Conservation (phyloP, 495 filamentous ascomycete genomes). For the Penicillium atrosanguineum region DNA sequence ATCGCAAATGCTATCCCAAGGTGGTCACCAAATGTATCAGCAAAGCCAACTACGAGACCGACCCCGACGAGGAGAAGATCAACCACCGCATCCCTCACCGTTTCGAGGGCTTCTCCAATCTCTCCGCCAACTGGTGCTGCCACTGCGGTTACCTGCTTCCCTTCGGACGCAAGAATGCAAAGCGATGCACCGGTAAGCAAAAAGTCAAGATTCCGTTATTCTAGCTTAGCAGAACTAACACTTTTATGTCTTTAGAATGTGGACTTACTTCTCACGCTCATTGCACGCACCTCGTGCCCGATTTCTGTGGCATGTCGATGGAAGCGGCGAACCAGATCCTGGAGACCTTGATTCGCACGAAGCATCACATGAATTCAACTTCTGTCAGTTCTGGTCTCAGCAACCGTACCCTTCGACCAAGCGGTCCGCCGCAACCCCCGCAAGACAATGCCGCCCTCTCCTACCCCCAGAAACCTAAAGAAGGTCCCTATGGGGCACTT, state of each 20-base stretch:
- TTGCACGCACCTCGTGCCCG: constrained; percentile 93
- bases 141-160: constrained; percentile 98
- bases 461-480: constrained; percentile 46
- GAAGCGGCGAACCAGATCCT: constrained; percentile 92
- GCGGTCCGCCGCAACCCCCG: constrained; percentile 46
- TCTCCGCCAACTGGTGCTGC: constrained; percentile 99
- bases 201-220: background rate
- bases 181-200: constrained; percentile 79
- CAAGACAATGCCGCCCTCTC: constrained; percentile 44
- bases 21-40: constrained; percentile 99
- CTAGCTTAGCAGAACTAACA: background rate
- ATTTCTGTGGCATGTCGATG: constrained; percentile 99
- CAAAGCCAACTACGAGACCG: constrained; percentile 96
- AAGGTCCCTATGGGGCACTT: constrained; percentile 47
- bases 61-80: constrained; percentile 98
- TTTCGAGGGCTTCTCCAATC: constrained; percentile 90
- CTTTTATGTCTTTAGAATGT: constrained; percentile 65
- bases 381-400: constrained; percentile 56
- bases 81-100: constrained; percentile 98
- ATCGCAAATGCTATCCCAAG: constrained; percentile 91
- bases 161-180: constrained; percentile 88
- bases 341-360: constrained; percentile 41
- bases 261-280: constrained; percentile 84
- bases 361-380: constrained; percentile 45
- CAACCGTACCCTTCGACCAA: constrained; percentile 63